phyloP scores from a whole-genome alignment of 208 protist genomes.

The Leptomonas seymouri region DNA sequence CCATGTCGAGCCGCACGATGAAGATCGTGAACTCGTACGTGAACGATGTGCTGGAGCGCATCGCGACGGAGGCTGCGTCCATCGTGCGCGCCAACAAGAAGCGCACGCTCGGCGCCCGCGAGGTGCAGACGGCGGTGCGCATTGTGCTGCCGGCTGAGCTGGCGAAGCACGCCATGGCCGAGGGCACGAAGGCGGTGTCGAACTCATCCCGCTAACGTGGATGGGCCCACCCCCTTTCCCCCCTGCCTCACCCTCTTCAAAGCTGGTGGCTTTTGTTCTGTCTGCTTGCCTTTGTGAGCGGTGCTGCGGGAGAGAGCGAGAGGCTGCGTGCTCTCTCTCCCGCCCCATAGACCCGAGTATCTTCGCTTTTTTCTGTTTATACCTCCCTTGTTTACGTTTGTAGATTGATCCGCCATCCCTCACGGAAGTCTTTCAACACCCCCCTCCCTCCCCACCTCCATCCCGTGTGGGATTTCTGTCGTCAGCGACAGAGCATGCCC shows the following conservation, averaged over 20 bases:
- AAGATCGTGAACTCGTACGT: conserved; percentile 98
- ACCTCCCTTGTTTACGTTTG: conserved; percentile 7
- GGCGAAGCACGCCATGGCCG: conserved; percentile 98
- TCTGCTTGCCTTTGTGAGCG: background rate
- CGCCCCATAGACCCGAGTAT: conserved; percentile 16
- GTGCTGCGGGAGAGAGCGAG: background rate
- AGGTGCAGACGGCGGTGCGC: conserved; percentile 97
- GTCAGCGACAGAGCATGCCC: no score
- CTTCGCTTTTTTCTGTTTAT: conserved; percentile 14
- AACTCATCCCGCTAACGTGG: conserved; percentile 57
- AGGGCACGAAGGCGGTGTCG: conserved; percentile 98
- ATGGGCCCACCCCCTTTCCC: no score
- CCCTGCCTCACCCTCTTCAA: no score
- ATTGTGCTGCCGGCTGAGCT: conserved; percentile 98
- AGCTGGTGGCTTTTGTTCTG: no score
- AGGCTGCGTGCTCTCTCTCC: background rate
- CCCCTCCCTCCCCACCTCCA: no score
- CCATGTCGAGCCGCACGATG: conserved; percentile 96
- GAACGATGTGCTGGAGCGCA: conserved; percentile 97
- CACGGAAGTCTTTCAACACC: conserved; percentile 1
- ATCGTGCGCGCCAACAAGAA: conserved; percentile 96
- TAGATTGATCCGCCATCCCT: conserved; percentile 9
- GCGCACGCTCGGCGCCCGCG: conserved; percentile 94
- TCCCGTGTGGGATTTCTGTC: no score
- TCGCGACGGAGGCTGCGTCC: conserved; percentile 93